A percentile compares a stretch with the other conserved stretches of the same genome.
These are phyloP conservation scores for Talaromyces borbonicus DNA, from an alignment of 495 filamentous ascomycete genomes.

Conservation along the genomic window DNA sequence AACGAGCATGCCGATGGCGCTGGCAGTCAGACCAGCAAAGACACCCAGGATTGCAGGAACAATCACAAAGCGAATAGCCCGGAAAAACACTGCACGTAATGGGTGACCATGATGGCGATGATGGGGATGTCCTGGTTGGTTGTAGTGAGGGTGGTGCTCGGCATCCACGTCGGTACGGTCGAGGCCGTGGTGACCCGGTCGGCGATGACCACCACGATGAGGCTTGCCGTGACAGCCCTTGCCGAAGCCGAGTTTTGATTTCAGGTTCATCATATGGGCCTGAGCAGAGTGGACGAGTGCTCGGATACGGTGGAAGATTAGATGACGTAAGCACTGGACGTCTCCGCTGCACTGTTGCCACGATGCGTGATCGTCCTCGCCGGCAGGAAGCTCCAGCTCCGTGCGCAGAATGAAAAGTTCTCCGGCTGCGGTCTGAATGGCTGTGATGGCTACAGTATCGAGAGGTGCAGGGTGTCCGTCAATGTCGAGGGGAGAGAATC, in stretches of 20 bases:
- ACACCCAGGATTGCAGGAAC: conserved; percentile 38
- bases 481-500: conserved; percentile 41
- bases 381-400: conserved; percentile 26
- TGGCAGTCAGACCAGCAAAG: conserved; percentile 38
- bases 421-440: conserved; percentile 27
- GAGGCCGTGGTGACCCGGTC: conserved; percentile 8
- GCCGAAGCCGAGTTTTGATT: conserved; percentile 15
- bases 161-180: conserved; percentile 5
- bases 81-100: conserved; percentile 34
- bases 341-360: conserved; percentile 35
- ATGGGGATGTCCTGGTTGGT: conserved; percentile 14
- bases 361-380: conserved; percentile 19
- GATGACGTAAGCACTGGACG: conserved; percentile 28
- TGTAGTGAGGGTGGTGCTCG: conserved; percentile 16
- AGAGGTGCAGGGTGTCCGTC: conserved; percentile 40
- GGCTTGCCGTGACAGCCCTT: conserved; percentile 24
- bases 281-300: conserved; percentile 29
- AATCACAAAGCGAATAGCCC: conserved; percentile 39
- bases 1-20: conserved; percentile 44
- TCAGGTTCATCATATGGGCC: conserved; percentile 26
- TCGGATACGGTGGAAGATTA: conserved; percentile 30
- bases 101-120: conserved; percentile 23
- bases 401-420: conserved; percentile 29
- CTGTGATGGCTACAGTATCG: conserved; percentile 35
- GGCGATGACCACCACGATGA: conserved; percentile 10